A percentile compares a stretch with the other conserved stretches of the same genome.
Conservation (phyloP, 1,284 basidiomycete species). For the Waitea zeae region DNA sequence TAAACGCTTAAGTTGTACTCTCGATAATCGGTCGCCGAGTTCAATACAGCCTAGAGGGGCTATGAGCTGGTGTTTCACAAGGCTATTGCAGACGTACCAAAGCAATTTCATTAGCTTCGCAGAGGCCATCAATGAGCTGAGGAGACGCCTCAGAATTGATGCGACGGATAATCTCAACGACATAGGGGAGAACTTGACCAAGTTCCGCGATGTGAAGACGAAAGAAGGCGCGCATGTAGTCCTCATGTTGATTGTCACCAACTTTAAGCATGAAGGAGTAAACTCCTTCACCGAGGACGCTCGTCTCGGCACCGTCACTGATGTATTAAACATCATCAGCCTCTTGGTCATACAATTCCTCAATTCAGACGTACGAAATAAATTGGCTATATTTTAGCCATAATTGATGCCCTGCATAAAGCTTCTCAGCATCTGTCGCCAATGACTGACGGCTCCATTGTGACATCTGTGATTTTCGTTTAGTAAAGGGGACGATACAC, state of each 20-base stretch:
- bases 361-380: constrained; percentile 28
- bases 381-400: constrained; percentile 74
- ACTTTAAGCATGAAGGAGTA: constrained; percentile 42
- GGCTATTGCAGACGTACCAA: too few relatives aligned
- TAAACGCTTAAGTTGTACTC: constrained; percentile 59
- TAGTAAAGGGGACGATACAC: neutral
- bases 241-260: constrained; percentile 45
- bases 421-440: constrained; percentile 77
- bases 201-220: constrained; percentile 46
- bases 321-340: neutral
- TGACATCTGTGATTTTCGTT: constrained; percentile 46
- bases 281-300: constrained; percentile 48
- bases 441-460: constrained; percentile 62
- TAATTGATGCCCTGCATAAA: constrained; percentile 68
- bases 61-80: too few relatives aligned
- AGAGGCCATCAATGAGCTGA: constrained; percentile 3
- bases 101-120: too few relatives aligned
- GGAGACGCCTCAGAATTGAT: neutral
- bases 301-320: constrained; percentile 25
- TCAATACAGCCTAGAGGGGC: constrained; percentile 44
- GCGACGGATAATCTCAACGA: constrained; percentile 23
- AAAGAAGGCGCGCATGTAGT: constrained; percentile 79
- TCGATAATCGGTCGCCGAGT: constrained; percentile 60
- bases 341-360: too few relatives aligned
- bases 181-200: constrained; percentile 35